These are phyloP conservation scores for Setaria viridis DNA, from an alignment of 202 grass and related monocot genomes.

Conservation along the genomic window DNA sequence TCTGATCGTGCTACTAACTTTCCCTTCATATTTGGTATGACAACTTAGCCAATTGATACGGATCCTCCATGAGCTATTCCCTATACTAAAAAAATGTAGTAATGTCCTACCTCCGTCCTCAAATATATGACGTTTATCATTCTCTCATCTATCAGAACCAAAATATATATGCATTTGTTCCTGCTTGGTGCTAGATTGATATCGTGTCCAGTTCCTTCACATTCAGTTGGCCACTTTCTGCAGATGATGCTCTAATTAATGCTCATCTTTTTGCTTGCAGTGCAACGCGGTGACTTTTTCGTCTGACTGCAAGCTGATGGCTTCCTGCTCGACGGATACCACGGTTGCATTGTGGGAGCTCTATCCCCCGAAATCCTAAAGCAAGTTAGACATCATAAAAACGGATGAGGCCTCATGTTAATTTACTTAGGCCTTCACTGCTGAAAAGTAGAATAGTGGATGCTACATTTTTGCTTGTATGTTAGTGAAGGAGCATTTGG, in stretches of 20 bases:
- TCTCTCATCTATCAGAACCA: not conserved
- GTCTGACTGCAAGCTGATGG: conserved; percentile 78
- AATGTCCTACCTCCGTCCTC: too few relatives aligned
- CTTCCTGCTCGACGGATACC: conserved; percentile 83
- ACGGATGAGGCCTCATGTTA: not conserved
- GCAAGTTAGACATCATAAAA: not conserved
- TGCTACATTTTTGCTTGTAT: not conserved
- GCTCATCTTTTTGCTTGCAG: conserved; percentile 43
- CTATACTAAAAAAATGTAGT: not conserved
- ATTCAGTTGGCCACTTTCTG: not conserved
- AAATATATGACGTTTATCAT: not conserved
- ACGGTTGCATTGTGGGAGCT: conserved; percentile 84
- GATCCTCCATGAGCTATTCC: conserved; percentile 1
- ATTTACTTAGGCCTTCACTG: not conserved
- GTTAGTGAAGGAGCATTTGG: not conserved
- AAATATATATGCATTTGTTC: not conserved
- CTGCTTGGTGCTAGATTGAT: not conserved
- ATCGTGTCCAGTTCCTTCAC: not conserved
- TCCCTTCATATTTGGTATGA: not conserved
- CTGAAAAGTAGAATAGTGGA: not conserved
- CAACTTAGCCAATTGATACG: not conserved
- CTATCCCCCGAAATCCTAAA: conserved; percentile 61
- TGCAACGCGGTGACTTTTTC: conserved; percentile 85
- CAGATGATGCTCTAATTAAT: not conserved
- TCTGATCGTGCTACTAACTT: conserved; percentile 20